Evolutionary conservation across 2,329 filamentous ascomycete genomes (phyloP), one percentile per base, ranked within the genome.

Genomic region (Fusarium setosum): DNA sequence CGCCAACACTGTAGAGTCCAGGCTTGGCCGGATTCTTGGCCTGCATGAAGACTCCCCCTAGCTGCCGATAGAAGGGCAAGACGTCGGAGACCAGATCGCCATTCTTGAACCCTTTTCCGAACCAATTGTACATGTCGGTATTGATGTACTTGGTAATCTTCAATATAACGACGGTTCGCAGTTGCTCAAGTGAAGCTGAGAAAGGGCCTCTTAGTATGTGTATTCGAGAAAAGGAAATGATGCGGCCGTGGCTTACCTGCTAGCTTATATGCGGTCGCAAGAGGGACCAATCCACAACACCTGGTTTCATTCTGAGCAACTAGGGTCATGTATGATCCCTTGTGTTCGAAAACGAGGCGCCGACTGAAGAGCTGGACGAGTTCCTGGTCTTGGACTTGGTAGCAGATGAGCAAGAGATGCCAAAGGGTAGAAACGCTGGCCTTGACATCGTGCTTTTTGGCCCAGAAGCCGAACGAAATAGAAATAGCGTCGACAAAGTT

Each of bases 391-490:
- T 21, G 10, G 6, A 53, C n/a, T 13, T 18, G 8, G 6, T 40
- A 45, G 26, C 31, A 51, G 13, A 26, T 18, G 11, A 47, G 5
- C 18, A 58, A 24, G 24, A 47, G 40, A 11, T 29, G 18, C 53
- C 41, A 58, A 17, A 41, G 24, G 23, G 41, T 45, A 18, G 41
- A 18, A 12, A 45, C 17, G n/a, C n/a, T 6, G 9, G 8, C 8
- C 7, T 29, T 18, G 7, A 23, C 11, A n/a, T 23, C n/a, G 11
- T 18, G 4, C 10, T 17, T 37, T 29, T 6, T 17, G 17, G 29
- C 41, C 60, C 60, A 62, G 13, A n/a, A 15, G 18, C 56, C 40
- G 10, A 58, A 24, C 7, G 24, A 50, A n/a, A 61, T n/a, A 10
- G 35, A 54, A 21, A 65, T 31, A 2, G 56, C 15, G 23, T 17